phyloP scores from a whole-genome alignment of 2,329 filamentous ascomycete genomes.

The Thielaviopsis punctulata region DNA sequence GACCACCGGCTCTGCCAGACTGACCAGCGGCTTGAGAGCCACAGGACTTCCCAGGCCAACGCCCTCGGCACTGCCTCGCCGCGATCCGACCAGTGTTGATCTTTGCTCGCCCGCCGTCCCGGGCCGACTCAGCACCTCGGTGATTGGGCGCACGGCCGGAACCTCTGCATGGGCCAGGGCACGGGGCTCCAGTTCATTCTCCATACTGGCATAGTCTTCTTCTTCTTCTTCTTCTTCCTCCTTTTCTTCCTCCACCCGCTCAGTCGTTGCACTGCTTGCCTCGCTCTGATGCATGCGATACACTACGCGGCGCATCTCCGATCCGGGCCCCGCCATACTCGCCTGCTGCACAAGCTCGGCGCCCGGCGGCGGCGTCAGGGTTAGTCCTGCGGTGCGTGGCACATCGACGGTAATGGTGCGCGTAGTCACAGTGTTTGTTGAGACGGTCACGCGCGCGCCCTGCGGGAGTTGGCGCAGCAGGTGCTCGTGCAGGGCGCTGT shows the following conservation, averaged over 20 bases:
- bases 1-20: not conserved
- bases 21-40: not conserved
- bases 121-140: not conserved
- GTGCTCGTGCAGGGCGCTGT: slow-evolving; percentile 30
- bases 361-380: slow-evolving; percentile 37
- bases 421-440: slow-evolving; percentile 39
- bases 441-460: slow-evolving; percentile 41
- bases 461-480: slow-evolving; percentile 37
- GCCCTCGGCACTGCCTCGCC: not conserved
- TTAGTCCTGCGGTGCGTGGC: slow-evolving; percentile 26
- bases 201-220: slow-evolving; percentile 4
- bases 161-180: not conserved
- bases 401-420: slow-evolving; percentile 50
- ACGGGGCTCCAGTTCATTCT: slow-evolving; percentile 6
- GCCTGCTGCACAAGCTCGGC: slow-evolving; percentile 40
- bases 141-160: slow-evolving; percentile 7
- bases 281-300: slow-evolving; percentile 40
- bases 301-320: slow-evolving; percentile 29
- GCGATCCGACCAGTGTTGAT: not conserved
- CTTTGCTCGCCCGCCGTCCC: not conserved
- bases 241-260: slow-evolving; percentile 19
- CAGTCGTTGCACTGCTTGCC: slow-evolving; percentile 25
- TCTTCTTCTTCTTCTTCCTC: not conserved
- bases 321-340: slow-evolving; percentile 5
- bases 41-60: not conserved